Base-by-base conservation (phyloP, 495 filamentous ascomycete genomes). In the Tuber microsphaerosporum region DNA sequence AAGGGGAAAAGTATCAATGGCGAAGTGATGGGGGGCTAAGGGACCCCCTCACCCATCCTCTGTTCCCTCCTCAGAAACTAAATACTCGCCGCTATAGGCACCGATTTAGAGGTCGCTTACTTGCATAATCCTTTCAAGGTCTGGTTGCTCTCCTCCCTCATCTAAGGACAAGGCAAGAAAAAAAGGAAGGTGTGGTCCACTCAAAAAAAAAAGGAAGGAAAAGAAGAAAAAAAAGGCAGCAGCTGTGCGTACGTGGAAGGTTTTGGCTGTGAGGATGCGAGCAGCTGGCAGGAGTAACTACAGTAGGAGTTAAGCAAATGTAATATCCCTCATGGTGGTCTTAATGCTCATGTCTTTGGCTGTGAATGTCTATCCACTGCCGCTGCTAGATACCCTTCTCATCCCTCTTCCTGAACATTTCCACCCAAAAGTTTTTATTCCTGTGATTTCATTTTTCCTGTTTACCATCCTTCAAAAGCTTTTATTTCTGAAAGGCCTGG, bases 81-180 rank as follows among this genome's bases (percentile, higher is more conserved):
- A 14, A 65, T 26, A 17, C 56, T 31, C 56, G 51, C 26, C 56
- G 56, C 34, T 34, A 44, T 75, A 72, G 51, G 51, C 74, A 71
- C 71, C 65, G 75, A 61, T 77, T 69, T 75, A 43, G 48, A 51
- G 76, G 76, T 73, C 70, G 77, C 77, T 79, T 79, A 79, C 77
- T 79, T 79, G 77, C 77, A 79, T 79, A 71, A 79, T 73, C 70
- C 72, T 79, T 65, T 20, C 72, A 44, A 31, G 61, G 20, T 12
- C 20, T 26, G 51, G 42, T 34, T 73, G 34, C 69, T 70, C 73
- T 73, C 69, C 69, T 77, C 68, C 48, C 77, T 70, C 56, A 68
- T 73, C 77, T 72, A 41, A 48, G 41, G 73, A n/a, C 75, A 41
- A 12, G 42, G 44, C 74, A 78, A 68, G 70, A 39, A 37, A 43